Base-by-base conservation (phyloP, 345 rosid species). In the Triadica sebifera region DNA sequence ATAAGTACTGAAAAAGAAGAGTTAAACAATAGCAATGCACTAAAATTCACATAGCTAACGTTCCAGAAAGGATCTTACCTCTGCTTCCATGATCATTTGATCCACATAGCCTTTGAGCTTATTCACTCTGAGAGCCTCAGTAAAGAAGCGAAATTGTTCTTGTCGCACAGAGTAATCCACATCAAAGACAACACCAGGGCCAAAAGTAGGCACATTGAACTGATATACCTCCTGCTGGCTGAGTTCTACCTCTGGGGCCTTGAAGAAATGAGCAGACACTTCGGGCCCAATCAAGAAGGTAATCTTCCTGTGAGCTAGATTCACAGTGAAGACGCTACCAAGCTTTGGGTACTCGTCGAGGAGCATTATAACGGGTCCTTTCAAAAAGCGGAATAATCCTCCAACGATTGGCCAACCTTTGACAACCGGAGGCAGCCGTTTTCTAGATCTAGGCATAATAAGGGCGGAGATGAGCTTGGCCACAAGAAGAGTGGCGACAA, bases 181-280 rank as follows among this genome's bases (percentile, higher is more conserved):
- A 71, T 92, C 98, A 69, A 94, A 94, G 57, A 94, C 98, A 34
- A 94, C 98, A 38, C 98, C 98, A 8, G 95, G 98, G 22, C 98
- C 98, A 71, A 94, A 94, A 63, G 97, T 89, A 11, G 98, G 98
- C 65, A 94, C 98, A 77, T 94, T 94, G 89, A 94, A 94, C 66
- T 89, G 96, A 75, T 94, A 94, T 4, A 94, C 95, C 75, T 94
- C 98, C 80, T 94, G 98, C 88, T 94, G 98, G 72, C 98, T 94
- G 20, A 94, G 89, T 66, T 94, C 98, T 11, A 88, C 72, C 74
- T 94, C 98, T 0, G 88, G 38, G 71, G 98, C 98, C 90, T 94
- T 94, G 82, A 94, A 94, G 77, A 94, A 94, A 77, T 92, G 98
- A 0, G 98, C 85, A 0, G 98, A 94, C n/a, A 94, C 98, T 77